Percentiles rank a stretch among this genome's conserved stretches.
Conservation (phyloP, 768 basidiomycete genomes). For the Suillus bovinus region DNA sequence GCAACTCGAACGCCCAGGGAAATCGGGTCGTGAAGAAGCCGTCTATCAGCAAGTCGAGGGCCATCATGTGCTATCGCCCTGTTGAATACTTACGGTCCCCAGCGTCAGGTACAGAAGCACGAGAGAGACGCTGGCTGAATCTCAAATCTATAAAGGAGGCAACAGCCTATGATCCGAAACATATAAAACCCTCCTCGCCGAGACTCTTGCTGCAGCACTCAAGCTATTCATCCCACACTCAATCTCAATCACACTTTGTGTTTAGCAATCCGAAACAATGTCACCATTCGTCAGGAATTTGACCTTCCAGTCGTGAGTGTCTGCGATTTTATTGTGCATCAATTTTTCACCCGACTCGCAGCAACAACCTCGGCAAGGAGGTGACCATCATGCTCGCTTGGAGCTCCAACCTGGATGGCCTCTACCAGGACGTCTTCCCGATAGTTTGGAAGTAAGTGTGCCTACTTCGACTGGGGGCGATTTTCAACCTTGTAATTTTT, state of each 20-base stretch:
- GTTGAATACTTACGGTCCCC: not conserved
- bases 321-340: not conserved
- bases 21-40: not conserved
- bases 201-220: not conserved
- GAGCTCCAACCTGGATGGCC: not conserved
- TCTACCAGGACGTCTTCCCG: not conserved
- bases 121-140: not conserved
- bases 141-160: not conserved
- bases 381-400: not conserved
- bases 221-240: not conserved
- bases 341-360: not conserved
- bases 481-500: not conserved
- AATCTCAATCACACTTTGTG: not conserved
- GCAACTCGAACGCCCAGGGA: too few relatives aligned
- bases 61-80: not conserved
- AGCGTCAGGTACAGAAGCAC: not conserved
- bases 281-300: not conserved
- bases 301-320: not conserved
- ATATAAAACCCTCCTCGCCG: not conserved
- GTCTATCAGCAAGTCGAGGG: not conserved
- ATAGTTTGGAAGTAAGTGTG: slow-evolving; percentile 1
- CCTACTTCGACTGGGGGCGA: too few relatives aligned
- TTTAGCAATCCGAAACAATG: not conserved
- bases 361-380: not conserved
- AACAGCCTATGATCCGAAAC: not conserved